A percentile compares a stretch with the other conserved stretches of the same genome.
These are phyloP conservation scores for Cercospora sp. DNA, from an alignment of 2,329 filamentous ascomycete genomes.

Conservation along the genomic window DNA sequence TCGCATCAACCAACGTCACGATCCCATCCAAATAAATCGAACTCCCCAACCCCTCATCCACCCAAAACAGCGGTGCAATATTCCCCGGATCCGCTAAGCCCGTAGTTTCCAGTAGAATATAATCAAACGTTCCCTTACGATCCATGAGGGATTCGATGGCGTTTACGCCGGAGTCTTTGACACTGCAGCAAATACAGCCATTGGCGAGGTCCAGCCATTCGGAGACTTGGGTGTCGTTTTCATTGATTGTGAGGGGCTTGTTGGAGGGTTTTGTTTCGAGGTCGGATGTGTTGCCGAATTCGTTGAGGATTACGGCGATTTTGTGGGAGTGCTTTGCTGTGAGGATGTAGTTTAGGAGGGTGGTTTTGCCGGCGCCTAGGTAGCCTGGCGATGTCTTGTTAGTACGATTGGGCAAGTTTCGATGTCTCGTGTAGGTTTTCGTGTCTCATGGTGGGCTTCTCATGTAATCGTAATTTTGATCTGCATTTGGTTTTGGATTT, in stretches of 20 bases:
- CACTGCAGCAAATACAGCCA: conserved; percentile 95
- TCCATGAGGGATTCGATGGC: conserved; percentile 97
- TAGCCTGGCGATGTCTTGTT: conserved; percentile 59
- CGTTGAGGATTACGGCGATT: conserved; percentile 94
- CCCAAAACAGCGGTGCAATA: conserved; percentile 94
- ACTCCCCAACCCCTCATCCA: conserved; percentile 92
- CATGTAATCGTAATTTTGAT: too few relatives aligned
- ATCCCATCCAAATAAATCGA: conserved; percentile 97
- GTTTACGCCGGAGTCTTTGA: conserved; percentile 93
- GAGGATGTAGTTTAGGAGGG: conserved; percentile 91
- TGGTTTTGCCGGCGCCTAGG: conserved; percentile 93
- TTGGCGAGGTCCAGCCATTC: conserved; percentile 97
- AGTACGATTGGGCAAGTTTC: too few relatives aligned
- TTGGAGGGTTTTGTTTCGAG: conserved; percentile 89
- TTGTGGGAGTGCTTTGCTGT: conserved; percentile 95
- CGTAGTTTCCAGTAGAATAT: conserved; percentile 95
- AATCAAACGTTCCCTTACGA: conserved; percentile 90
- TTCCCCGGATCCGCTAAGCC: conserved; percentile 94
- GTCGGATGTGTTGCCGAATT: conserved; percentile 63
- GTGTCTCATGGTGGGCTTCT: too few relatives aligned
- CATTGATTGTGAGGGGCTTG: conserved; percentile 87
- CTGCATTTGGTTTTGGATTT: too few relatives aligned
- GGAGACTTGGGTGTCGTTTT: conserved; percentile 71
- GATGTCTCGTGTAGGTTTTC: too few relatives aligned
- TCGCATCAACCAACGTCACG: conserved; percentile 91